A percentile compares a stretch with the other conserved stretches of the same genome.
Evolutionary conservation across 2,329 filamentous ascomycete genomes (phyloP).

Genomic region (Triangularia setosa): DNA sequence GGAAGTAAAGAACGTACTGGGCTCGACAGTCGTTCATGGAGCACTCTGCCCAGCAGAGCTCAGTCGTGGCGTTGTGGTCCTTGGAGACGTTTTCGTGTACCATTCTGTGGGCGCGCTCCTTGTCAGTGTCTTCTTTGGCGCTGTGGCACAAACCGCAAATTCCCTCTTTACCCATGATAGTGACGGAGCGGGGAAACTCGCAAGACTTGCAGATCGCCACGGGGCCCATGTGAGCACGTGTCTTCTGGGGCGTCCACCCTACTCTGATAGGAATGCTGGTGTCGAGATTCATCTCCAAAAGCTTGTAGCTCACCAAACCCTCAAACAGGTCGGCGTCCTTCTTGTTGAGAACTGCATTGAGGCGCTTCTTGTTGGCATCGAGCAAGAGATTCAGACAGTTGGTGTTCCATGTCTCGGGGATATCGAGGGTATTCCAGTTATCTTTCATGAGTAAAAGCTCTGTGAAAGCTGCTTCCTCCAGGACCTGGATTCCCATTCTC

Average conservation of each 20-base stretch:
- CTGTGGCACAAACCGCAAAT: conserved; percentile 41
- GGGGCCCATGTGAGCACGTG: conserved; percentile 40
- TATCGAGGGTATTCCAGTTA: conserved; percentile 45
- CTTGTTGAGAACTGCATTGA: conserved; percentile 31
- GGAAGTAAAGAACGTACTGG: conserved; percentile 49
- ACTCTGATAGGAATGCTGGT: conserved; percentile 41
- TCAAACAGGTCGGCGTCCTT: conserved; percentile 41
- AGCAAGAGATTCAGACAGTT: conserved; percentile 44
- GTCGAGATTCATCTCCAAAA: conserved; percentile 43
- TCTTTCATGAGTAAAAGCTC: conserved; percentile 40
- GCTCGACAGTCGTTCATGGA: conserved; percentile 39
- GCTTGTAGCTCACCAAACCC: conserved; percentile 43
- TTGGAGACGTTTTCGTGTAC: conserved; percentile 30
- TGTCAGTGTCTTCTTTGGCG: conserved; percentile 19
- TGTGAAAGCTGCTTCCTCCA: conserved; percentile 38
- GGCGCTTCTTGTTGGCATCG: conserved; percentile 39
- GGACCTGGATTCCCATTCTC: conserved; percentile 43
- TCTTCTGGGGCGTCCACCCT: conserved; percentile 45
- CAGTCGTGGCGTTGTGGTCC: conserved; percentile 31
- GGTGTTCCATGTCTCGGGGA: conserved; percentile 48
- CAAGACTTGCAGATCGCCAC: conserved; percentile 39
- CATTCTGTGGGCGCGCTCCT: conserved; percentile 25
- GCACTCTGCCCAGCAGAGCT: conserved; percentile 47
- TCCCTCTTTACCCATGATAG: conserved; percentile 40
- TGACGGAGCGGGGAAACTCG: conserved; percentile 45